A percentile compares a stretch with the other conserved stretches of the same genome.
Evolutionary conservation across 306 rosid genomes (phyloP).

Genomic region (Begonia fuchsioides): DNA sequence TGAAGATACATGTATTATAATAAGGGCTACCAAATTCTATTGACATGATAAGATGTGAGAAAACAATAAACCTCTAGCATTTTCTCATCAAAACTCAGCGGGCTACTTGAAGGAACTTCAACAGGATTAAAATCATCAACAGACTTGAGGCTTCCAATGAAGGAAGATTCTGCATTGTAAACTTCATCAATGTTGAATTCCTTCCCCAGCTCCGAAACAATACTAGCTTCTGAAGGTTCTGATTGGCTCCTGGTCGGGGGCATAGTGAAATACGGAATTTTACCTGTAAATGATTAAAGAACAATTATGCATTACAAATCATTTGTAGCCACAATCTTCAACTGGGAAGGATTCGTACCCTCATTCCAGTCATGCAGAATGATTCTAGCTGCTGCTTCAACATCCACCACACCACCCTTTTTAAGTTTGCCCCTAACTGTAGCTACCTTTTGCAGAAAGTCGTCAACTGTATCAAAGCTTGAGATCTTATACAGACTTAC

Average conservation of each 20-base stretch:
- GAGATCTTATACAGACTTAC: conserved; percentile 67
- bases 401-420: conserved; percentile 77
- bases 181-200: conserved; percentile 71
- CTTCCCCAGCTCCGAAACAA: conserved; percentile 54
- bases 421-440: conserved; percentile 84
- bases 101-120: conserved; percentile 69
- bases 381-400: conserved; percentile 73
- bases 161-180: conserved; percentile 62
- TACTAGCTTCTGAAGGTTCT: conserved; percentile 55
- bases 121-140: conserved; percentile 60
- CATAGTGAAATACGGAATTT: conserved; percentile 80
- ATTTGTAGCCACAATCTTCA: not conserved
- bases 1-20: too few species aligned
- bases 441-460: conserved; percentile 72
- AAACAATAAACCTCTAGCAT: conserved; percentile 43
- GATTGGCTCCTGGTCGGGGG: conserved; percentile 69
- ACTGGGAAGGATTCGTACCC: conserved; percentile 27
- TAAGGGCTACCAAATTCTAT: too few species aligned
- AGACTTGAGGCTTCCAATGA: conserved; percentile 80
- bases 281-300: conserved; percentile 27
- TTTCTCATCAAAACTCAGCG: conserved; percentile 39
- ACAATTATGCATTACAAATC: too few species aligned
- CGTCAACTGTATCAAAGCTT: conserved; percentile 76
- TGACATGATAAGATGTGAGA: not conserved
- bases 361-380: conserved; percentile 92